Evolutionary conservation across 2,329 filamentous ascomycete genomes (phyloP).

Genomic region (Cladophialophora carrionii): DNA sequence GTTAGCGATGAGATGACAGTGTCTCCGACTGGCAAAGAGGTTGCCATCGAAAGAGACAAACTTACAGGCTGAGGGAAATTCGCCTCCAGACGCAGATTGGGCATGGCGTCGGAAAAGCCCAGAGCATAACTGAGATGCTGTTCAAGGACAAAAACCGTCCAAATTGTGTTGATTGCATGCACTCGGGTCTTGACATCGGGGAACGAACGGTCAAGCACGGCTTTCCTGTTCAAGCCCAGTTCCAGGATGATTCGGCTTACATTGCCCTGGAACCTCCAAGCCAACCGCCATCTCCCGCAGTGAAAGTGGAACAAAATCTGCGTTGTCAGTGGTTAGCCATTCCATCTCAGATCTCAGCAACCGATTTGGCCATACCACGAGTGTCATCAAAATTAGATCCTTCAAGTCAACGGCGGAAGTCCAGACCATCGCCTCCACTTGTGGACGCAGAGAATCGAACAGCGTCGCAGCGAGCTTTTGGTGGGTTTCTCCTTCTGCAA

Average conservation of each 20-base stretch:
- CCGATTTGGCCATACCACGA: conserved; percentile 13
- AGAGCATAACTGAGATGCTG: conserved; percentile 24
- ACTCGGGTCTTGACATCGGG: conserved; percentile 10
- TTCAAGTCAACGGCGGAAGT: conserved; percentile 14
- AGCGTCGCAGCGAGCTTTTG: conserved; percentile 12
- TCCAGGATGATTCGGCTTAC: conserved; percentile 22
- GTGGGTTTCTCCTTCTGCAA: conserved; percentile 15
- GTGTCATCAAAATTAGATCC: conserved; percentile 11
- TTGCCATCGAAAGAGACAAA: background rate
- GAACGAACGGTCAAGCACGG: conserved; percentile 17
- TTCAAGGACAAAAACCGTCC: conserved; percentile 19
- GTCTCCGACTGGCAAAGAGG: background rate
- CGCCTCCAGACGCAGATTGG: conserved; percentile 14
- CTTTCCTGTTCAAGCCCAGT: conserved; percentile 16
- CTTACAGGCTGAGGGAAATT: conserved; percentile 20
- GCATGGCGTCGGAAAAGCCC: conserved; percentile 19
- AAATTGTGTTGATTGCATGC: conserved; percentile 14
- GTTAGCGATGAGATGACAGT: background rate
- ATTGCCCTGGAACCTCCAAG: conserved; percentile 21
- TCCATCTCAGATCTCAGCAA: background rate
- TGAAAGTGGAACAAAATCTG: conserved; percentile 23
- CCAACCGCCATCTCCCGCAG: conserved; percentile 19
- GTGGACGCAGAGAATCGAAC: conserved; percentile 9
- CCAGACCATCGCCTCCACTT: conserved; percentile 19
- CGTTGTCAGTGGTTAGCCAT: background rate